Conservation (phyloP, 2,329 filamentous ascomycete genomes). For the Phaeosphaeria sp. region DNA sequence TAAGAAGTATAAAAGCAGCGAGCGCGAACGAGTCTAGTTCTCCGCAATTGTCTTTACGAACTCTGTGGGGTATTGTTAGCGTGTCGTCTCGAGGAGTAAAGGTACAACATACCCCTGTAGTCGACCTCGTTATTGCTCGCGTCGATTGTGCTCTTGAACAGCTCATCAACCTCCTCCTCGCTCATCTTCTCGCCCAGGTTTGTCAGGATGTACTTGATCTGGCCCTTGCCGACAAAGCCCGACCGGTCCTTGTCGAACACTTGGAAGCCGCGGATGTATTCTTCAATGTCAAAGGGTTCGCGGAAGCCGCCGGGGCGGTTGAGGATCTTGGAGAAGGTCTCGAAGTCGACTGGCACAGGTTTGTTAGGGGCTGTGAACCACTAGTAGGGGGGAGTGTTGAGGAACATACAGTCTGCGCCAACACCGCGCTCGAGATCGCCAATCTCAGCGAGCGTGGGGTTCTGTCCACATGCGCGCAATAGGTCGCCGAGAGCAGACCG, state of each 20-base stretch:
- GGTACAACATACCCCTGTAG: conserved; percentile 76
- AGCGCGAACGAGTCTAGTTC: conserved; percentile 34
- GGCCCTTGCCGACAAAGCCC: conserved; percentile 95
- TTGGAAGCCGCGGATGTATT: conserved; percentile 98
- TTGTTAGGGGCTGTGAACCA: not conserved
- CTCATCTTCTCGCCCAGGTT: conserved; percentile 99
- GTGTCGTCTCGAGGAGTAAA: not conserved
- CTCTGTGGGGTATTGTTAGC: conserved; percentile 33
- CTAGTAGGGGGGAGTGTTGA: not conserved
- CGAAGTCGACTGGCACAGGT: conserved; percentile 82
- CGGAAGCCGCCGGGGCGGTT: conserved; percentile 98
- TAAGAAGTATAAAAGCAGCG: conserved; percentile 1
- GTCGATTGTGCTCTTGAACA: conserved; percentile 92
- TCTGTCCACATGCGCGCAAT: conserved; percentile 95
- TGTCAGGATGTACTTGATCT: conserved; percentile 96
- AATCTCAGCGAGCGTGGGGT: conserved; percentile 94
- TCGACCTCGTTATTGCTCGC: conserved; percentile 96
- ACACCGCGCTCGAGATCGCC: conserved; percentile 88
- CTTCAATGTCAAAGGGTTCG: conserved; percentile 95
- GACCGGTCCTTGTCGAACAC: conserved; percentile 99
- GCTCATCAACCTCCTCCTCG: conserved; percentile 97
- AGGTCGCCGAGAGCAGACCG: conserved; percentile 90
- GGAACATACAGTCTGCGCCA: conserved; percentile 84
- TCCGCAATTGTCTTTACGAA: conserved; percentile 50
- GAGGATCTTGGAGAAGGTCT: conserved; percentile 94